Evolutionary conservation across 2,329 filamentous ascomycete species (phyloP), one percentile per base, ranked within the genome.

Genomic region (Nectriaceae sp.): DNA sequence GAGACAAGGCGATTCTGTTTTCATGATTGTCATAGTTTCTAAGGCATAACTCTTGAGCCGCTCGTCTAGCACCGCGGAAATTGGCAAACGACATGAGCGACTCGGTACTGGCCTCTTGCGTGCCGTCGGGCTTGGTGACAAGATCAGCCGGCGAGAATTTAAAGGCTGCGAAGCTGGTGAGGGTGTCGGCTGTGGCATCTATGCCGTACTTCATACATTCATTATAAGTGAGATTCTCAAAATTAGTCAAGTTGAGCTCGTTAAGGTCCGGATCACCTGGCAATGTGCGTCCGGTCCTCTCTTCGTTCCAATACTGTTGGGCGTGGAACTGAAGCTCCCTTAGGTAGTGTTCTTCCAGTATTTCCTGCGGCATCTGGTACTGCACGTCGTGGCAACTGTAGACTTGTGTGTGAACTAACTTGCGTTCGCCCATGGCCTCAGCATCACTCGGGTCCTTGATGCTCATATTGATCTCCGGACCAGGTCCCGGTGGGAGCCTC

Each of bases 11-110:
- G 5, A 59, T 53, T 36, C 56, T 59, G 46, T 75, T 75, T 60
- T 75, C 74, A 4, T 46, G 31, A 46, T 59, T 70, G 22, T 64
- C 60, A 40, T 76, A 68, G 11, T 64, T 51, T 35, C 69, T 68
- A 24, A 79, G 64, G 16, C 65, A 67, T 22, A 70, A 67, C 54
- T 78, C 74, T 19, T 79, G 60, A 16, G 69, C 75, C 6, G 75
- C 76, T 38, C 77, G 71, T 36, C 70, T 67, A 45, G 66, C 67
- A 2, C 75, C 76, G 11, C 73, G 72, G 43, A 72, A 68, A 3
- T 42, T 45, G 2, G 70, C 66, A 53, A 68, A 73, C 16, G 53
- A 42, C 11, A 54, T 35, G 22, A 65, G 54, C 2, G 49, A 48
- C 18, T 56, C 52, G 45, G 62, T 22, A 19, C 16, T 37, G 4